These are phyloP conservation scores for Larix sibirica DNA, from an alignment of 83 land plant genomes.

Conservation along the genomic window DNA sequence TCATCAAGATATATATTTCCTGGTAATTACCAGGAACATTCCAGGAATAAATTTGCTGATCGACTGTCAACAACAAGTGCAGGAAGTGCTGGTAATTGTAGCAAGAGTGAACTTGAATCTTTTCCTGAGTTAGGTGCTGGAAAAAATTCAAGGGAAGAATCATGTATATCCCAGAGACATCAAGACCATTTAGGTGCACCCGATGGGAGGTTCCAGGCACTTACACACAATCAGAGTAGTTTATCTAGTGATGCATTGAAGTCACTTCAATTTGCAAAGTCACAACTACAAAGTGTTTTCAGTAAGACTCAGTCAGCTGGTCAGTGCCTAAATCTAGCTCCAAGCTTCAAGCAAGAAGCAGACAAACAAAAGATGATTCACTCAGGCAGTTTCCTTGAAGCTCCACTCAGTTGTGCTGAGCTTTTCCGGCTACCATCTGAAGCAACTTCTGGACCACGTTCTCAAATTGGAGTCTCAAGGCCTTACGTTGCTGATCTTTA, in stretches of 20 bases:
- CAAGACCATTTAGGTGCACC: not conserved
- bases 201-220: not conserved
- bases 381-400: not conserved
- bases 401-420: slow-evolving; percentile 15
- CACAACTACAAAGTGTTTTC: not conserved
- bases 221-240: slow-evolving; percentile 1
- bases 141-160: slow-evolving; percentile 7
- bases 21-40: not conserved
- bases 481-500: not conserved
- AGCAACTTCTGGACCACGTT: not conserved
- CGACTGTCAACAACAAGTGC: not conserved
- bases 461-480: slow-evolving; percentile 2
- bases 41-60: not conserved
- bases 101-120: not conserved
- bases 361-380: not conserved
- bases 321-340: not conserved
- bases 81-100: not conserved
- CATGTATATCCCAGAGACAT: slow-evolving; percentile 9
- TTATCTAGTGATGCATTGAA: slow-evolving; percentile 1
- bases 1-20: not conserved
- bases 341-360: slow-evolving; percentile 1
- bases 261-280: slow-evolving; percentile 7
- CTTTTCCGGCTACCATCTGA: slow-evolving; percentile 7
- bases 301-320: not conserved
- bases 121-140: not conserved